phyloP scores from a whole-genome alignment of 164 flowering plant species.

The Platanus orientalis region DNA sequence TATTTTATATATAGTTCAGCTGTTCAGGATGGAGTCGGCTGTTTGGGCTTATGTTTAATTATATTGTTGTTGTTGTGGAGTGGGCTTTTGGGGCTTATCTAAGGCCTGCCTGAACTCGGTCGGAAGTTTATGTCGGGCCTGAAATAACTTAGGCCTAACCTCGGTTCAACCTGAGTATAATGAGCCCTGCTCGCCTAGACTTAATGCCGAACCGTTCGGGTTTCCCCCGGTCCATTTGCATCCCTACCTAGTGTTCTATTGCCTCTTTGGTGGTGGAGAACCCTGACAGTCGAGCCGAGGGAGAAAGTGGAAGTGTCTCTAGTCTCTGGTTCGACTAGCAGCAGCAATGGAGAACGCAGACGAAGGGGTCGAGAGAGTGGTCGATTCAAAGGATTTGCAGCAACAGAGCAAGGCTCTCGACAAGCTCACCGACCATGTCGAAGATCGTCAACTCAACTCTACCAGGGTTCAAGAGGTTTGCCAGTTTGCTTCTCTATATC shows the following conservation, averaged over 20 bases:
- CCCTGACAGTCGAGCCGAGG: not conserved
- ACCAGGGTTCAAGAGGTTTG: slow-evolving; percentile 81
- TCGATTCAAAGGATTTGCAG: slow-evolving; percentile 90
- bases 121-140: too few species aligned
- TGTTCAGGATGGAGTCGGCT: too few species aligned
- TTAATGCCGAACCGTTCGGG: too few species aligned
- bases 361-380: slow-evolving; percentile 53
- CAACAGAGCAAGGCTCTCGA: slow-evolving; percentile 97
- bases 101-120: too few species aligned
- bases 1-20: too few species aligned
- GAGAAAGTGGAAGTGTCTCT: not conserved
- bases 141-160: too few species aligned
- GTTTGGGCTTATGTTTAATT: too few species aligned
- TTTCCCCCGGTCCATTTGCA: not conserved
- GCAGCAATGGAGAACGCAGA: slow-evolving; percentile 51
- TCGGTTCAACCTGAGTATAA: too few species aligned
- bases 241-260: not conserved
- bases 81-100: too few species aligned
- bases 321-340: not conserved
- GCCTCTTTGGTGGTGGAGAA: too few species aligned
- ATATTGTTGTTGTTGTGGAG: too few species aligned
- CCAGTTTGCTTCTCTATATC: not conserved
- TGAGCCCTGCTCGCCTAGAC: too few species aligned
- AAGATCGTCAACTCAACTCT: slow-evolving; percentile 95
- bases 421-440: slow-evolving; percentile 96